Conservation (phyloP, 805 yeast species). For the Pichia thaimueangensis region DNA sequence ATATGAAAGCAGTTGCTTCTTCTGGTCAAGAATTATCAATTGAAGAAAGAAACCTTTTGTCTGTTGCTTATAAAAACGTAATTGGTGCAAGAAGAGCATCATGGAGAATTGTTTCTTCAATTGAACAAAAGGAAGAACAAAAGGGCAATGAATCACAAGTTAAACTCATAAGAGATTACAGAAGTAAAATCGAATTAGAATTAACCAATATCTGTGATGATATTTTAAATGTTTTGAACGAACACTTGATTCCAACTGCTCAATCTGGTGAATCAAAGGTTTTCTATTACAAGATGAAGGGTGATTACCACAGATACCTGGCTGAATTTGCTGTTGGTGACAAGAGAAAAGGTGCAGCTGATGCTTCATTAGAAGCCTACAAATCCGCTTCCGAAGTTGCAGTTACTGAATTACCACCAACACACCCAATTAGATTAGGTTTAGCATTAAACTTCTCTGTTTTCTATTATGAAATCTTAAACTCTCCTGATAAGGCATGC, state of each 20-base stretch:
- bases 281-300: conserved; percentile 98
- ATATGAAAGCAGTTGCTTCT: conserved; percentile 96
- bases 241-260: conserved; percentile 89
- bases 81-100: conserved; percentile 99
- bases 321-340: conserved; percentile 94
- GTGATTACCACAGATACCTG: conserved; percentile 98
- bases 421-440: conserved; percentile 97
- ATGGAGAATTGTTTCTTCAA: conserved; percentile 97
- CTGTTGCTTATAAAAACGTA: conserved; percentile 97
- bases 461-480: conserved; percentile 95
- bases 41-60: conserved; percentile 94
- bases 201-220: conserved; percentile 91
- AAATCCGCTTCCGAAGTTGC: conserved; percentile 96
- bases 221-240: conserved; percentile 78
- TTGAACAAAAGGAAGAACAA: conserved; percentile 96
- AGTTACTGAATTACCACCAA: conserved; percentile 93
- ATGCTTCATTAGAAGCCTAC: conserved; percentile 88
- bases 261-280: conserved; percentile 97
- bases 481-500: conserved; percentile 98
- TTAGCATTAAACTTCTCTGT: conserved; percentile 97
- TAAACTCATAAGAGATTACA: conserved; percentile 83
- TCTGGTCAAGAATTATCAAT: conserved; percentile 93
- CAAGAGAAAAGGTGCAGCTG: conserved; percentile 88
- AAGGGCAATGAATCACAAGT: conserved; percentile 93
- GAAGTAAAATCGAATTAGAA: conserved; percentile 90